Conservation (phyloP, 139 green algal genomes). For the Chlamydomonas sp. region DNA sequence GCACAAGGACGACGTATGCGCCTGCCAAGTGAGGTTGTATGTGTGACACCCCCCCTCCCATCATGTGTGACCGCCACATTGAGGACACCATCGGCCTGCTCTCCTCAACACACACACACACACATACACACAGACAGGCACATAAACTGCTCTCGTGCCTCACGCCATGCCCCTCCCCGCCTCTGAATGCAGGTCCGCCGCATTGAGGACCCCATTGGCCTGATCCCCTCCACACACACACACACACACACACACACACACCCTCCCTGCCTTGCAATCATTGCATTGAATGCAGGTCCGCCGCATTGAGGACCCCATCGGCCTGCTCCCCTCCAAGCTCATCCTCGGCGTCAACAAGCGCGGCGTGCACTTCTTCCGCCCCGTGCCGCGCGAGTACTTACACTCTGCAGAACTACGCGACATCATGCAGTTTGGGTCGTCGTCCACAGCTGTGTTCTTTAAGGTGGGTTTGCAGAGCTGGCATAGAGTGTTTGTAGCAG, state of each 20-base stretch:
- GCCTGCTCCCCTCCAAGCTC: conserved; percentile 84
- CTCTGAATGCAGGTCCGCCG: conserved; percentile 40
- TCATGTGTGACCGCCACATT: too few relatives aligned
- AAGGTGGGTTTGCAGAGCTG: background rate
- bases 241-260: background rate
- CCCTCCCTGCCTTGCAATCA: conserved; percentile 13
- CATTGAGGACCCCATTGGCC: conserved; percentile 75
- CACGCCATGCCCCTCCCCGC: background rate
- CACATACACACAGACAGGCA: too few relatives aligned
- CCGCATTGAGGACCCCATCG: conserved; percentile 91
- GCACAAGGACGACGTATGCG: too few relatives aligned
- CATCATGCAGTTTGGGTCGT: conserved; percentile 94
- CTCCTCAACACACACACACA: too few relatives aligned
- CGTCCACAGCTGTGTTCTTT: conserved; percentile 64
- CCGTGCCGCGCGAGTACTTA: conserved; percentile 94
- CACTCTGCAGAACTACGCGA: conserved; percentile 91
- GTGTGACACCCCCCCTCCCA: too few relatives aligned
- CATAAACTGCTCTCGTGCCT: background rate
- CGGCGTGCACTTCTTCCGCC: conserved; percentile 83
- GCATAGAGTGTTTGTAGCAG: background rate
- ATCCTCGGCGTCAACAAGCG: conserved; percentile 97
- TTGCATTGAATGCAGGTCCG: too few relatives aligned
- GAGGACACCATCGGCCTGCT: too few relatives aligned
- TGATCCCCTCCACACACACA: background rate
- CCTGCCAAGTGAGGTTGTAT: too few relatives aligned